Base-by-base conservation (phyloP, 495 filamentous ascomycete species). In the Talaromyces adpressus region DNA sequence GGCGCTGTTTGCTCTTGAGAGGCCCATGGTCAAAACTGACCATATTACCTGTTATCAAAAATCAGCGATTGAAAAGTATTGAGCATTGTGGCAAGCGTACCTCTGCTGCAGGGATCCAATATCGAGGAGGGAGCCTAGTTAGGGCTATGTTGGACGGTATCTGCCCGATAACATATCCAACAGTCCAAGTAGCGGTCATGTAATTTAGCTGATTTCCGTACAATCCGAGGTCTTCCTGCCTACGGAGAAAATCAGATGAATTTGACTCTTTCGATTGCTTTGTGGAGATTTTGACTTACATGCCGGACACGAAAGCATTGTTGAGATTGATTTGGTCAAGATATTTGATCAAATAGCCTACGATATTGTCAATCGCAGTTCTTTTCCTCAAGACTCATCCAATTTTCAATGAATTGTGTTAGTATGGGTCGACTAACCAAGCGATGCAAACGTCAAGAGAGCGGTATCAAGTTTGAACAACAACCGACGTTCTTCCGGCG, bases 111-210 rank as follows among this genome's bases (percentile, higher is more conserved):
- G 85, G 86, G 49, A 90, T 83, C 79, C 80, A 85, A 62, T 84
- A 81, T 9, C 81, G 78, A 0, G 85, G 85, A 8, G 82, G 77
- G 7, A 88, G 64, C 3, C 72, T 68, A 7, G 81, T 85, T 34
- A 88, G 68, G 32, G 87, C 75, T 20, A 88, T 73, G 66, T 87
- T 84, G 67, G 79, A 82, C 0, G 85, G 86, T 39, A 89, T 81
- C 64, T 88, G 77, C 12, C 85, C 85, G 51, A 88, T 75, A 2
- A 88, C 81, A 64, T 87, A 85, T 14, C 86, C 87, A 16, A 87
- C 80, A 0, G 85, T 88, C 81, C 83, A 89, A 59, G 73, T 79
- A 2, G 82, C 79, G 52, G 77, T 76, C 75, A 84, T 78, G 61
- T 76, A 75, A 64, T 76, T 78, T 2, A 80, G 69, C 66, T 89